Evolutionary conservation across 2,329 filamentous ascomycete species (phyloP).

Genomic region (Aureobasidium sp.): DNA sequence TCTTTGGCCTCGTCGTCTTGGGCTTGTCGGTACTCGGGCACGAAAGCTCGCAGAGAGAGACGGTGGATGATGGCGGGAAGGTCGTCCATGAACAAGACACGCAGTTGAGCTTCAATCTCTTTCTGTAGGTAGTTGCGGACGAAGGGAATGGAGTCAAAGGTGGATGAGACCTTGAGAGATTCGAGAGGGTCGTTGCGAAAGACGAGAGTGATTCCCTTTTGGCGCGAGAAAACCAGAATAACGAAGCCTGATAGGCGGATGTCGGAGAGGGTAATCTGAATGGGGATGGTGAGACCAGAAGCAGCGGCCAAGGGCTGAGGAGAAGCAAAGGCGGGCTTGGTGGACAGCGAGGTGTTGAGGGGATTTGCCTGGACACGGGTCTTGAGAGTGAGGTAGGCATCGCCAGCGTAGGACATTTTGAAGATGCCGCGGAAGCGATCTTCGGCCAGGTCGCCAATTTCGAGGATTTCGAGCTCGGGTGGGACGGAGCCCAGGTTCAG

Average conservation of each 20-base stretch:
- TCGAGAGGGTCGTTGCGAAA: constrained; percentile 98
- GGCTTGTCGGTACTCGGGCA: constrained; percentile 70
- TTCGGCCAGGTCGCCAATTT: constrained; percentile 95
- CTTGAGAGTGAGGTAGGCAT: constrained; percentile 90
- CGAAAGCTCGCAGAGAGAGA: constrained; percentile 80
- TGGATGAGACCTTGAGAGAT: constrained; percentile 95
- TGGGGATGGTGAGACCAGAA: constrained; percentile 89
- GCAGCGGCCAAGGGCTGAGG: constrained; percentile 86
- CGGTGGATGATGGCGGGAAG: constrained; percentile 93
- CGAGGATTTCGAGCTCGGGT: constrained; percentile 90
- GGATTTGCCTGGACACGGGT: constrained; percentile 97
- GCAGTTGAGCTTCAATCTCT: constrained; percentile 88
- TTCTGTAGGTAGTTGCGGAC: constrained; percentile 94
- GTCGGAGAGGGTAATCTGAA: constrained; percentile 92
- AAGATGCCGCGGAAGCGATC: constrained; percentile 97
- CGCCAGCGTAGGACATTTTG: constrained; percentile 97
- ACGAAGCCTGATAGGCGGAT: constrained; percentile 96
- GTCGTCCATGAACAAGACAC: constrained; percentile 96
- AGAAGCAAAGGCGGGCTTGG: constrained; percentile 83
- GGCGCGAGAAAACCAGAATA: constrained; percentile 93
- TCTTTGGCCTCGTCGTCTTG: constrained; percentile 49
- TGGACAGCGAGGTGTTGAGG: constrained; percentile 88
- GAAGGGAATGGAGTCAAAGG: constrained; percentile 97
- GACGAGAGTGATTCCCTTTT: constrained; percentile 92
- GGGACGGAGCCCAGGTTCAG: constrained; percentile 92